Evolutionary conservation across 2,329 filamentous ascomycete genomes (phyloP).

Genomic region (Biscogniauxia sp.): DNA sequence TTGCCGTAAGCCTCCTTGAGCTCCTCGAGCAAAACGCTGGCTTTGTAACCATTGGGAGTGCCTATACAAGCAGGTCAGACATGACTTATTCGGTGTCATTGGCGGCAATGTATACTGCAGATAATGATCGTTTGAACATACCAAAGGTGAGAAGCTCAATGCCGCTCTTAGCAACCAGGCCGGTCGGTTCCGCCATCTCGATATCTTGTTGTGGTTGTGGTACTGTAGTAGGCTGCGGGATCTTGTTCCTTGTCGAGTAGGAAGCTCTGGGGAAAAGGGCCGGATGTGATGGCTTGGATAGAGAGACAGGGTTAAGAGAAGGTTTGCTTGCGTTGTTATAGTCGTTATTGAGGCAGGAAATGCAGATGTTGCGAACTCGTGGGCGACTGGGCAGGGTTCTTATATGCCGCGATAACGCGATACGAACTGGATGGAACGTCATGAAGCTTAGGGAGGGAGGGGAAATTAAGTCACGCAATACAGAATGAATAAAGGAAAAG

Average conservation of each 20-base stretch:
- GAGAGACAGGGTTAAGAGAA: background rate
- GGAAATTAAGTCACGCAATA: background rate
- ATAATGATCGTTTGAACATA: constrained; percentile 15
- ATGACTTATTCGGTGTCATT: background rate
- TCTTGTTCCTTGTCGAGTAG: constrained; percentile 18
- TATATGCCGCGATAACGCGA: constrained; percentile 20
- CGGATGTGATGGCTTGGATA: background rate
- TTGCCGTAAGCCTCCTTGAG: constrained; percentile 62
- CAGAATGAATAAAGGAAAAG: no score
- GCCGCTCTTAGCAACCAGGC: constrained; percentile 60
- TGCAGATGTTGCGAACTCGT: constrained; percentile 5
- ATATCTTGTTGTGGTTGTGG: constrained; percentile 5
- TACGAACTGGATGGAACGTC: constrained; percentile 11
- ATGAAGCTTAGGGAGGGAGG: constrained; percentile 8
- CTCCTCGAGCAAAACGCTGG: constrained; percentile 62
- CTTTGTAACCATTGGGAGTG: constrained; percentile 56
- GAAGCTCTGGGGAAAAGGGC: constrained; percentile 3
- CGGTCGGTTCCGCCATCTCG: constrained; percentile 45
- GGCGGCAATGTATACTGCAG: no score
- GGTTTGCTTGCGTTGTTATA: background rate
- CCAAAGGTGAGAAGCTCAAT: constrained; percentile 62
- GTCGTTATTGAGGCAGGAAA: background rate
- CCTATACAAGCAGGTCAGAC: constrained; percentile 26
- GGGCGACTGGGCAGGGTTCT: constrained; percentile 15
- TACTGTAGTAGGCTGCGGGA: constrained; percentile 6